These are phyloP conservation scores for Physocladia obscura DNA, from an alignment of 192 early-diverging fungal species.

Conservation along the genomic window DNA sequence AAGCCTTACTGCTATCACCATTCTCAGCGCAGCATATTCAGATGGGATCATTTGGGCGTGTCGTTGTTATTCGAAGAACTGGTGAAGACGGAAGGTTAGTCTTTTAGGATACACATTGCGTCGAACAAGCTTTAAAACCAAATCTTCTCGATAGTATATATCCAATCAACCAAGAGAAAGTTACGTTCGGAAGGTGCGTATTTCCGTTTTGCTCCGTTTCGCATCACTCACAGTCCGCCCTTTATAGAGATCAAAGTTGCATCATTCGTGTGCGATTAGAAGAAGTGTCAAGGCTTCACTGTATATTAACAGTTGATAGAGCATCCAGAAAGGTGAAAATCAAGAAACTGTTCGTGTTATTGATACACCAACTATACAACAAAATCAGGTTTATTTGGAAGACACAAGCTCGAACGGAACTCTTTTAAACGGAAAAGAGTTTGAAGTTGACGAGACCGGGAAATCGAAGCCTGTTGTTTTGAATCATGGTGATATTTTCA, in stretches of 20 bases:
- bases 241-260: constrained; percentile 11
- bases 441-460: neutral
- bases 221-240: neutral
- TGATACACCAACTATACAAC: too few species aligned
- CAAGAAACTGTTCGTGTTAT: too few species aligned
- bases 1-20: constrained; percentile 1
- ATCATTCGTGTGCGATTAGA: constrained; percentile 14
- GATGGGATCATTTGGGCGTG: constrained; percentile 23
- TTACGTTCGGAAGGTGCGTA: constrained; percentile 15
- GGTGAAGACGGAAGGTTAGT: constrained; percentile 20
- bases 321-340: neutral
- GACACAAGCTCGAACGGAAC: constrained; percentile 18
- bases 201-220: neutral
- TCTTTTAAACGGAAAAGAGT: constrained; percentile 3
- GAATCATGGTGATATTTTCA: neutral
- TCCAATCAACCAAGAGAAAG: neutral
- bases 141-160: neutral
- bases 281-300: constrained; percentile 14
- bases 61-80: constrained; percentile 13
- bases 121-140: too few species aligned
- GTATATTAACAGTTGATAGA: neutral
- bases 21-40: neutral
- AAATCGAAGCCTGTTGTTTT: neutral
- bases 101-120: too few species aligned
- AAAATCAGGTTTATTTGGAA: neutral